Conservation (phyloP, 768 basidiomycete genomes). For the Lactarius vividus region DNA sequence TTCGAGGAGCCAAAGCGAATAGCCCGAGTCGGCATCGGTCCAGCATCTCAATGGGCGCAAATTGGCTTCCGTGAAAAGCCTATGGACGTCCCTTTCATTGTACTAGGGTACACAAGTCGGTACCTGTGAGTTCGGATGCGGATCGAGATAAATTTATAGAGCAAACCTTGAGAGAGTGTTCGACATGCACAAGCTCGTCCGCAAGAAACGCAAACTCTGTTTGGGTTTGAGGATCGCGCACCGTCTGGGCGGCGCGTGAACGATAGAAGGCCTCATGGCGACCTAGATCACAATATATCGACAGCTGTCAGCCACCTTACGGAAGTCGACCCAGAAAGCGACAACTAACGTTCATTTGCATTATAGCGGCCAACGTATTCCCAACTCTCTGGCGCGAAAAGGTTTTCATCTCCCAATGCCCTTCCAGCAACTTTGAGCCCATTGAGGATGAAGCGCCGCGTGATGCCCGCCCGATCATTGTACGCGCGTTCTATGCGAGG, state of each 20-base stretch:
- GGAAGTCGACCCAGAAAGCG: neutral
- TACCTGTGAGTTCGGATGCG: neutral
- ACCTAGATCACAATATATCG: conserved; percentile 41
- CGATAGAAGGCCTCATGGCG: conserved; percentile 83
- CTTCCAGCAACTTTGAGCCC: conserved; percentile 69
- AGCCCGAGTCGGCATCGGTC: conserved; percentile 67
- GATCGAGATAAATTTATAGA: neutral
- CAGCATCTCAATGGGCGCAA: conserved; percentile 86
- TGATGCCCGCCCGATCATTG: conserved; percentile 74
- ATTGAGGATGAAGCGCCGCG: conserved; percentile 81
- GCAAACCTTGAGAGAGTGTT: conserved; percentile 82
- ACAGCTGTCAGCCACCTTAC: neutral
- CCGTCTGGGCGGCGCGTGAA: conserved; percentile 56
- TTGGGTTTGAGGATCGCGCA: conserved; percentile 49
- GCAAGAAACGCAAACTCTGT: conserved; percentile 53
- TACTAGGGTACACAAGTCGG: conserved; percentile 49
- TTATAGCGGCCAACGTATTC: conserved; percentile 66
- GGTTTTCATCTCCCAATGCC: conserved; percentile 59
- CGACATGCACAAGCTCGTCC: conserved; percentile 80
- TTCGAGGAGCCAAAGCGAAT: conserved; percentile 90
- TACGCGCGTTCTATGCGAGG: conserved; percentile 81
- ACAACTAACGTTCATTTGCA: conserved; percentile 45
- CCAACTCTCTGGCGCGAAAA: conserved; percentile 72
- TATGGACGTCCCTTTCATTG: conserved; percentile 65
- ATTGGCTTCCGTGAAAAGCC: conserved; percentile 69